Conservation (phyloP, 805 yeast species). For the Saturnispora quitensis region DNA sequence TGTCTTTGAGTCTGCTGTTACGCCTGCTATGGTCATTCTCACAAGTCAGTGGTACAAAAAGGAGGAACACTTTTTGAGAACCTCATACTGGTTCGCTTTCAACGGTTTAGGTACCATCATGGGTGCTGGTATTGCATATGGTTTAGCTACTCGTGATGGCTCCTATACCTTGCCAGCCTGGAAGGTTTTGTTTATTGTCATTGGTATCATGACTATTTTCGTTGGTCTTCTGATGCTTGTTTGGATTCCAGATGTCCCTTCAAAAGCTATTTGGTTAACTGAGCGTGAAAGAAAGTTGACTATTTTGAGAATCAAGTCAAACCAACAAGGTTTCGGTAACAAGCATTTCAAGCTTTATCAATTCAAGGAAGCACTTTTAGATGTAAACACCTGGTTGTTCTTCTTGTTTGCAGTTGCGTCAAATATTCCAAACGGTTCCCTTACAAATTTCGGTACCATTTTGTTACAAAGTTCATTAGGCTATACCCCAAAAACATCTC, state of each 20-base stretch:
- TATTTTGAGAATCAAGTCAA: constrained; percentile 25
- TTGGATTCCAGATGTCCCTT: constrained; percentile 31
- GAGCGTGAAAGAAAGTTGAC: constrained; percentile 30
- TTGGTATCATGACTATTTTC: constrained; percentile 49
- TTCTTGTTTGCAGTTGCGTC: constrained; percentile 37
- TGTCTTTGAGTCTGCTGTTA: constrained; percentile 25
- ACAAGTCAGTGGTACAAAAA: constrained; percentile 24
- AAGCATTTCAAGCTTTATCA: constrained; percentile 40
- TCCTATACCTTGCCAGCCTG: constrained; percentile 36
- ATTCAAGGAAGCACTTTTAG: constrained; percentile 45
- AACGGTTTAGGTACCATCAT: constrained; percentile 40
- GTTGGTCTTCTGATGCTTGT: constrained; percentile 38
- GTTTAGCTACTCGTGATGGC: constrained; percentile 18
- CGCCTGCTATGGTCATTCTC: constrained; percentile 28
- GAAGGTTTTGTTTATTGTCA: constrained; percentile 50
- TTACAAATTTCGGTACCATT: constrained; percentile 41
- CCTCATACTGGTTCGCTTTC: constrained; percentile 20
- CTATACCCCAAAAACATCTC: constrained; percentile 11
- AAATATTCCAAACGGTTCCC: constrained; percentile 52
- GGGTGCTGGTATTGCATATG: constrained; percentile 49
- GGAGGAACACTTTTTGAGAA: constrained; percentile 22
- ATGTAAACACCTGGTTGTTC: constrained; percentile 42
- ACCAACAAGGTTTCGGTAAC: constrained; percentile 30
- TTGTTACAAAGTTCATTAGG: constrained; percentile 15
- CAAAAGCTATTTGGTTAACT: constrained; percentile 27